Evolutionary conservation across 179 eudicot species (phyloP), one percentile per base, ranked within the genome.

Genomic region (Beta lomatogona): DNA sequence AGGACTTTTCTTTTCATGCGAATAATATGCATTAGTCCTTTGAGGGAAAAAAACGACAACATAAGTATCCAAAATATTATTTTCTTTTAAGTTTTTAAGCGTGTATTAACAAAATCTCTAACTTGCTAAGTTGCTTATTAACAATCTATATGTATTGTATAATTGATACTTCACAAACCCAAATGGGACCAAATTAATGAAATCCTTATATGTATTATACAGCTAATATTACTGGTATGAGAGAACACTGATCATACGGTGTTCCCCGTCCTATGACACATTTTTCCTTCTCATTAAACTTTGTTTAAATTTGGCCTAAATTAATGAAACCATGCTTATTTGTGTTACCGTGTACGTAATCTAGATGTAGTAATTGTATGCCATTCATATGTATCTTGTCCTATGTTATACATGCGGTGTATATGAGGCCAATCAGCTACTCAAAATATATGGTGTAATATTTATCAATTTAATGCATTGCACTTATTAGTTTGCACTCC

Each of bases 321-420:
- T 75, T 45, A 67, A 58, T 81, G 79, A 68, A 76, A 81, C 55
- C 71, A 57, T 21, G 73, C 79, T 81, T 44, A 81, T 36, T 54
- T 45, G 21, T 58, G 68, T 67, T 53, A 81, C 68, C 71, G 61
- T 75, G 59, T 76, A 63, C 75, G 63, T 67, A 15, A 45, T 19
- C 76, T 72, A 72, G 52, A 48, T 50, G 1, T 75, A 75, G 77
- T 58, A 48, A 48, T 73, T 10, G 28, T 41, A 6, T 18, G 31
- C 52, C 45, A 75, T 36, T 7, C 14, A 36, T 72, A 72, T 50
- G 19, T 13, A 64, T 64, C 25, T 2, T 53, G 9, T 9, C 25
- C 54, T 44, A 25, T 71, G 72, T 14, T 25, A 22, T 55, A 75
- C 31, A 75, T 57, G 65, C 36, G 77, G 50, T 57, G 36, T 28